Evolutionary conservation across 140 eudicot genomes (phyloP).

Genomic region (Flaveria floridana): DNA sequence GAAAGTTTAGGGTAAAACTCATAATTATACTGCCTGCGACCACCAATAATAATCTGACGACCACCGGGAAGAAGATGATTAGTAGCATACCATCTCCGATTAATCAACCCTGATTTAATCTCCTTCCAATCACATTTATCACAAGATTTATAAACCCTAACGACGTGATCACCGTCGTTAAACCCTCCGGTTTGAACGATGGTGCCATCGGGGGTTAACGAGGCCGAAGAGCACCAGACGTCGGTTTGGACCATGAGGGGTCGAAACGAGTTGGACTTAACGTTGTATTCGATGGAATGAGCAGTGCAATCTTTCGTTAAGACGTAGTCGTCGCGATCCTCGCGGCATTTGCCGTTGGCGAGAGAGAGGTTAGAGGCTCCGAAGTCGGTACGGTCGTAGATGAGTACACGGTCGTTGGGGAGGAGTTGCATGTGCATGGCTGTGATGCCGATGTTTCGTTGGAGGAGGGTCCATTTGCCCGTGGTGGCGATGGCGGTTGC

Average conservation of each 20-base stretch:
- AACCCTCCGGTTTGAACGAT: slow-evolving; percentile 62
- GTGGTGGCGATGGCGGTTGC: slow-evolving; percentile 1
- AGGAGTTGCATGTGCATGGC: slow-evolving; percentile 92
- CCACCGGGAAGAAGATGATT: slow-evolving; percentile 70
- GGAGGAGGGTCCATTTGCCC: slow-evolving; percentile 48
- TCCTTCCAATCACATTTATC: slow-evolving; percentile 65
- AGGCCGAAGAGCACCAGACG: slow-evolving; percentile 75
- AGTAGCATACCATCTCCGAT: slow-evolving; percentile 70
- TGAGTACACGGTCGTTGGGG: slow-evolving; percentile 52
- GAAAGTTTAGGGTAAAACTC: slow-evolving; percentile 63
- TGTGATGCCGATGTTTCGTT: slow-evolving; percentile 45
- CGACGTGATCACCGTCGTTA: slow-evolving; percentile 55
- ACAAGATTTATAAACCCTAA: slow-evolving; percentile 41
- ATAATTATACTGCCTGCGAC: slow-evolving; percentile 58
- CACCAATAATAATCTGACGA: slow-evolving; percentile 63
- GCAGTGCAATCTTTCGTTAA: slow-evolving; percentile 53
- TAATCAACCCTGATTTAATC: slow-evolving; percentile 17
- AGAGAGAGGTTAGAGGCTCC: slow-evolving; percentile 56
- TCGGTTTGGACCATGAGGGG: slow-evolving; percentile 57
- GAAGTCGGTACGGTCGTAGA: slow-evolving; percentile 65
- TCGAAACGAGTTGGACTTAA: slow-evolving; percentile 40
- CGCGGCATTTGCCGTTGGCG: slow-evolving; percentile 50
- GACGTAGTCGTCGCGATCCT: slow-evolving; percentile 23
- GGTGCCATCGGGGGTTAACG: slow-evolving; percentile 45
- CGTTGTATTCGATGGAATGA: slow-evolving; percentile 58